Conservation (phyloP, 208 protist species). For the Lotmaria passim region DNA sequence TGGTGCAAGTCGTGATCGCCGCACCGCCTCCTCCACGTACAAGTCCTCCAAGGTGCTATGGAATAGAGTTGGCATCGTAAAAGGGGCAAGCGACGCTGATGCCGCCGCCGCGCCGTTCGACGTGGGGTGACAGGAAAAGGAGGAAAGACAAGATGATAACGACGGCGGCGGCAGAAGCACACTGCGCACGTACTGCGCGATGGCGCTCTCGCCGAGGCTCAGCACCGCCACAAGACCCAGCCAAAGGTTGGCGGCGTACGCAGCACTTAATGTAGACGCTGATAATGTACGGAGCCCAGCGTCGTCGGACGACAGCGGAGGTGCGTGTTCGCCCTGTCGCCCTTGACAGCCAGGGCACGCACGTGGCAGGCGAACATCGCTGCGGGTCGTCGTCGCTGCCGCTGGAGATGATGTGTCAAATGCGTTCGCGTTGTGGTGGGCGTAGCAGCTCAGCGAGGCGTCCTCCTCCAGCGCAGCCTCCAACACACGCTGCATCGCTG, state of each 20-base stretch:
- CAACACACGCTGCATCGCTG: conserved; percentile 17
- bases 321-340: no score
- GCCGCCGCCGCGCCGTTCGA: no score
- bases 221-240: conserved; percentile 28
- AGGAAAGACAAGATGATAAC: not conserved
- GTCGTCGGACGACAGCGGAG: no score
- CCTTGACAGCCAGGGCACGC: no score
- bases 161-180: conserved; percentile 21
- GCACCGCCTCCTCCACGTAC: conserved; percentile 14
- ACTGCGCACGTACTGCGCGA: conserved; percentile 42
- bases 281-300: no score
- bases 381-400: not conserved
- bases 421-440: conserved; percentile 1
- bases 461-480: conserved; percentile 12
- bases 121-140: not conserved
- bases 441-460: conserved; percentile 13
- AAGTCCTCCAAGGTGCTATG: conserved; percentile 32
- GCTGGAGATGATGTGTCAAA: not conserved
- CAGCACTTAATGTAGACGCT: not conserved
- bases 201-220: conserved; percentile 29
- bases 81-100: conserved; percentile 19
- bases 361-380: not conserved
- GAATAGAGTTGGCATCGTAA: conserved; percentile 35
- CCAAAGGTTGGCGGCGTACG: conserved; percentile 19
- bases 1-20: not conserved